Percentiles rank a stretch among this genome's conserved stretches.
These are phyloP conservation scores for Physcomitrellopsis africana DNA, from an alignment of 225 moss, liverwort and hornwort genomes.

Conservation along the genomic window DNA sequence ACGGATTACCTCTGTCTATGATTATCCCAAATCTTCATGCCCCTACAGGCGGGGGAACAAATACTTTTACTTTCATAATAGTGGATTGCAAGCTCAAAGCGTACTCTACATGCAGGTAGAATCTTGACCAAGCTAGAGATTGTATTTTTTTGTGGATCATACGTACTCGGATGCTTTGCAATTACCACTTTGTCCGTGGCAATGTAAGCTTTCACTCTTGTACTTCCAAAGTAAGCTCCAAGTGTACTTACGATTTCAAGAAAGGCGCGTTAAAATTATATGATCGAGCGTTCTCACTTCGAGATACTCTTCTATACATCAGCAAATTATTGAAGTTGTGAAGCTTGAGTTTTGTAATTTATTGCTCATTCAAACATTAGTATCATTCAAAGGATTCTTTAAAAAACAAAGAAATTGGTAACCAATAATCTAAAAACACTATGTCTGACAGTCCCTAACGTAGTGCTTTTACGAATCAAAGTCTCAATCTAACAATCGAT, in stretches of 20 bases:
- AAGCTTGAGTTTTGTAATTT: no score
- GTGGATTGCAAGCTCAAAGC: slow-evolving; percentile 66
- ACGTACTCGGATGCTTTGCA: neutral
- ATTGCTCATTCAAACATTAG: neutral
- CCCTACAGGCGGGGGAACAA: slow-evolving; percentile 59
- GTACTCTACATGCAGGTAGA: slow-evolving; percentile 67
- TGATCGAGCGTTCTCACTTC: no score
- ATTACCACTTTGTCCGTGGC: neutral
- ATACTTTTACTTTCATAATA: slow-evolving; percentile 63
- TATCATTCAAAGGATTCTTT: neutral
- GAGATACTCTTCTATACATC: no score
- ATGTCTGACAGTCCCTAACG: neutral
- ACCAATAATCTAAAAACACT: neutral
- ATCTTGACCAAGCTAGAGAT: neutral
- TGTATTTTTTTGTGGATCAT: neutral
- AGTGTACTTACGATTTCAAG: no score
- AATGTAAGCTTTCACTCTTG: neutral
- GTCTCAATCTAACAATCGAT: neutral
- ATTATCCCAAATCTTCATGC: slow-evolving; percentile 69
- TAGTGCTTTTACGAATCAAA: no score
- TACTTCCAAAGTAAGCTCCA: neutral
- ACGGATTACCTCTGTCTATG: slow-evolving; percentile 51
- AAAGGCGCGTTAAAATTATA: no score
- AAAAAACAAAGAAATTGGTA: neutral
- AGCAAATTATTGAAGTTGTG: no score